A percentile compares a stretch with the other conserved stretches of the same genome.
Evolutionary conservation across 306 rosid genomes (phyloP).

Genomic region (Macrotyloma uniflorum): DNA sequence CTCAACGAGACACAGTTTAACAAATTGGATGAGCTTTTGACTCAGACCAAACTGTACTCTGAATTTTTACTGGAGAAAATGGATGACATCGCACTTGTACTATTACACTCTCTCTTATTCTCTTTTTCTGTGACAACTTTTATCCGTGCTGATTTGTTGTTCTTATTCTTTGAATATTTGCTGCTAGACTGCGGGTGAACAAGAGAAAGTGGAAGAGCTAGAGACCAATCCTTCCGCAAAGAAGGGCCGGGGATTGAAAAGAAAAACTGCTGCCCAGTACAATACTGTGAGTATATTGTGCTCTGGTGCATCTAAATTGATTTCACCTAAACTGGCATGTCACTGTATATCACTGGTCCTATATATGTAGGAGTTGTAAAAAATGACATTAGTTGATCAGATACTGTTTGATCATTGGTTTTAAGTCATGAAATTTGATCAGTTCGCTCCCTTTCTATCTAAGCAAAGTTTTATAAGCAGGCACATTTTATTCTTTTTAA

Average conservation of each 20-base stretch:
- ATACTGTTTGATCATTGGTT: constrained; percentile 10
- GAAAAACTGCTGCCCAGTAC: constrained; percentile 68
- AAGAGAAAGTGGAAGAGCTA: constrained; percentile 51
- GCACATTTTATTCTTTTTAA: not conserved
- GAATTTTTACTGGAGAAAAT: constrained; percentile 93
- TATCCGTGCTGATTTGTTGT: not conserved
- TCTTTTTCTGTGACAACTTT: constrained; percentile 21
- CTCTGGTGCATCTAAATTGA: not conserved
- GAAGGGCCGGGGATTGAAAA: constrained; percentile 68
- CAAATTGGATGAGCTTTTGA: constrained; percentile 90
- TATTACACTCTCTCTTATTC: not conserved
- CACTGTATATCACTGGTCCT: not conserved
- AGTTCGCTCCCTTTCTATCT: not conserved
- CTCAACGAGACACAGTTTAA: constrained; percentile 69
- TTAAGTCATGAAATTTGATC: not conserved
- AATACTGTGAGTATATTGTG: constrained; percentile 60
- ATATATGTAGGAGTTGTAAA: not conserved
- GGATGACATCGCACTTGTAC: constrained; percentile 84
- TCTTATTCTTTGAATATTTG: constrained; percentile 32
- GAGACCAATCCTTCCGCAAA: constrained; percentile 48
- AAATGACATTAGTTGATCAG: not conserved
- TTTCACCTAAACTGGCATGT: not conserved
- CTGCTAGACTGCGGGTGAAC: constrained; percentile 61
- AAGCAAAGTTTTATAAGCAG: not conserved
- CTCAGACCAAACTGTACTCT: constrained; percentile 79